Evolutionary conservation across 2,329 filamentous ascomycete species (phyloP).

Genomic region (Didymella lethalis): DNA sequence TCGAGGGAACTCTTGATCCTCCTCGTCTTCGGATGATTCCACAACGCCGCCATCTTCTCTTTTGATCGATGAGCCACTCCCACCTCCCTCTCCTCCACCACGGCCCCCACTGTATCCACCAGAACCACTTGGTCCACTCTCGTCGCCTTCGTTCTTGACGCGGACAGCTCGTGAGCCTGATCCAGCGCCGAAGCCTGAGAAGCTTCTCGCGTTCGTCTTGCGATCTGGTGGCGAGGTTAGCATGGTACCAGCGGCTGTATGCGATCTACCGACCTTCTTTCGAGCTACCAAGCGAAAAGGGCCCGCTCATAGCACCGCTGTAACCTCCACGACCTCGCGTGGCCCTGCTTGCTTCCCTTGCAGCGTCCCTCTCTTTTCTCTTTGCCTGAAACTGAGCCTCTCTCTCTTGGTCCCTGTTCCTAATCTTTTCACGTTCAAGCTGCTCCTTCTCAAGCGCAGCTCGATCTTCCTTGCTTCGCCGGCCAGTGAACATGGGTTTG

Average conservation of each 20-base stretch:
- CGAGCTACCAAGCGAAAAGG: constrained; percentile 50
- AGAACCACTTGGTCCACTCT: constrained; percentile 30
- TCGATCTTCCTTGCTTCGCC: constrained; percentile 56
- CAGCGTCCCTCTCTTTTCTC: constrained; percentile 24
- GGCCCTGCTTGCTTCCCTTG: constrained; percentile 35
- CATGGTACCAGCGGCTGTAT: background rate
- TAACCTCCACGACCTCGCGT: constrained; percentile 54
- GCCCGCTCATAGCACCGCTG: constrained; percentile 52
- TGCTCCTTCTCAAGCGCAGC: constrained; percentile 54
- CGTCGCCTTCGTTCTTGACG: constrained; percentile 45
- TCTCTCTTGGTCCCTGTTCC: constrained; percentile 45
- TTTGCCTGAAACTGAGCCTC: constrained; percentile 31
- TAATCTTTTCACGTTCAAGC: constrained; percentile 49
- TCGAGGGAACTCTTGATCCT: constrained; percentile 54
- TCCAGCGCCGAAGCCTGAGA: constrained; percentile 36
- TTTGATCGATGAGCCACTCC: constrained; percentile 30
- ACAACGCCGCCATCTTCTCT: constrained; percentile 53
- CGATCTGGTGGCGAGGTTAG: constrained; percentile 32
- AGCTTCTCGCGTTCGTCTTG: constrained; percentile 29
- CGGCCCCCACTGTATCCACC: constrained; percentile 18
- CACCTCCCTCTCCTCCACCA: constrained; percentile 21
- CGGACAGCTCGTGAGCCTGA: constrained; percentile 43
- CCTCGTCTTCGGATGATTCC: constrained; percentile 61
- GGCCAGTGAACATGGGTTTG: constrained; percentile 54
- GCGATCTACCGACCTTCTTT: constrained; percentile 29